Evolutionary conservation across 805 yeast species (phyloP).

Genomic region (Metschnikowia cubensis): DNA sequence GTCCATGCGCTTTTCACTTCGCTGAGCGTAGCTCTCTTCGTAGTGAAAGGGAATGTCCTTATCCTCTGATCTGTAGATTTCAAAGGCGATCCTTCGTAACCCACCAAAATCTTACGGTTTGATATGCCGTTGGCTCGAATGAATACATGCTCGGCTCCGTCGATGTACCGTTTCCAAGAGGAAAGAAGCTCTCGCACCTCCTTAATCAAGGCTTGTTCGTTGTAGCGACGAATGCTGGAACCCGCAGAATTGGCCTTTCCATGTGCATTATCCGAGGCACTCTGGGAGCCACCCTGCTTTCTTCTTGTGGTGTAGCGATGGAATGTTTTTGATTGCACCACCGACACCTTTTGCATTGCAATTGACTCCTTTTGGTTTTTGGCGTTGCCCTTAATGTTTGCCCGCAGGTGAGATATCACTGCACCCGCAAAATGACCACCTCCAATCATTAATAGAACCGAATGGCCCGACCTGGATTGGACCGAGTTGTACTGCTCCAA

Average conservation of each 20-base stretch:
- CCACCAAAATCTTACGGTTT: conserved; percentile 61
- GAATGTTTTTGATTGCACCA: conserved; percentile 76
- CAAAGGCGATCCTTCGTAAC: conserved; percentile 57
- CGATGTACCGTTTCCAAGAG: conserved; percentile 60
- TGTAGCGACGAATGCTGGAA: conserved; percentile 80
- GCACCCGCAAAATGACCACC: conserved; percentile 99
- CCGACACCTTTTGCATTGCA: conserved; percentile 59
- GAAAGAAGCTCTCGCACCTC: conserved; percentile 71
- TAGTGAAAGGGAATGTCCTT: conserved; percentile 78
- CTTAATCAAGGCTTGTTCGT: conserved; percentile 74
- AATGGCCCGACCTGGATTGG: conserved; percentile 34
- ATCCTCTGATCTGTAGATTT: conserved; percentile 57
- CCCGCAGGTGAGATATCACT: conserved; percentile 68
- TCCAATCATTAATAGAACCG: conserved; percentile 89
- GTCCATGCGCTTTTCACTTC: conserved; percentile 86
- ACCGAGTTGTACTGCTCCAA: conserved; percentile 9
- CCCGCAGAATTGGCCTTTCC: conserved; percentile 98
- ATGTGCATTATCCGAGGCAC: conserved; percentile 84
- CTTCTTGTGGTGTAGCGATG: conserved; percentile 95
- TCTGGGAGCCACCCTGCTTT: conserved; percentile 96
- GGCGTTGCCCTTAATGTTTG: conserved; percentile 52
- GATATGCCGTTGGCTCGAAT: conserved; percentile 76
- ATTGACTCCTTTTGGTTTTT: conserved; percentile 44
- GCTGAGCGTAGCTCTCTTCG: conserved; percentile 76
- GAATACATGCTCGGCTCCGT: conserved; percentile 65